Percentiles rank a stretch among this genome's conserved stretches.
Conservation (phyloP, 2,329 filamentous ascomycete species). For the Coleophoma cylindrospora region DNA sequence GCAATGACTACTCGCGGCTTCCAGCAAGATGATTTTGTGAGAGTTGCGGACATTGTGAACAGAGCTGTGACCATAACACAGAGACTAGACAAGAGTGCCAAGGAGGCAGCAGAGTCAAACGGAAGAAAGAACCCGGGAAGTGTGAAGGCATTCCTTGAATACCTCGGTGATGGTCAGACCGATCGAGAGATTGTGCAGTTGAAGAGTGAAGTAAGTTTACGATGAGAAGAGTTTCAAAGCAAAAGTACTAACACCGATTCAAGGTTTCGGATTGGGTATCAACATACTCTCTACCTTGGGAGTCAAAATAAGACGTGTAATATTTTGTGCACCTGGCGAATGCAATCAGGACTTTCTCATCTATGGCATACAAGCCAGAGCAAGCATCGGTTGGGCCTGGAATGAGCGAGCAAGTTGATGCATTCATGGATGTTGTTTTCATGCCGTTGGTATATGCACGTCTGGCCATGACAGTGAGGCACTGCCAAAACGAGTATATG, state of each 20-base stretch:
- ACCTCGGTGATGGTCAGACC: conserved; percentile 61
- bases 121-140: conserved; percentile 61
- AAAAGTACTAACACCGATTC: conserved; percentile 27
- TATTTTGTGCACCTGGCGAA: neutral
- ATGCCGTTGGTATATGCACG: too few species aligned
- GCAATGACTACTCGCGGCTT: conserved; percentile 99
- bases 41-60: conserved; percentile 82
- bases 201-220: conserved; percentile 17
- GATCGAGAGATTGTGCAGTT: conserved; percentile 69
- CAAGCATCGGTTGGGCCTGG: too few species aligned
- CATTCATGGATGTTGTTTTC: too few species aligned
- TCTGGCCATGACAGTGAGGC: too few species aligned
- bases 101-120: conserved; percentile 62
- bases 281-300: conserved; percentile 69
- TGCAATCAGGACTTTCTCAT: neutral
- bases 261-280: conserved; percentile 75
- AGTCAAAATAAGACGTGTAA: conserved; percentile 19
- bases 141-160: conserved; percentile 63
- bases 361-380: too few species aligned
- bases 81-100: conserved; percentile 68
- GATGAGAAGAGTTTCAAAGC: neutral
- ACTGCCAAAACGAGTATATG: too few species aligned
- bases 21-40: conserved; percentile 77
- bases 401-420: too few species aligned
- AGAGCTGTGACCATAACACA: conserved; percentile 75